Evolutionary conservation across 2,329 filamentous ascomycete genomes (phyloP).

Genomic region (Trichophaea hybrida): DNA sequence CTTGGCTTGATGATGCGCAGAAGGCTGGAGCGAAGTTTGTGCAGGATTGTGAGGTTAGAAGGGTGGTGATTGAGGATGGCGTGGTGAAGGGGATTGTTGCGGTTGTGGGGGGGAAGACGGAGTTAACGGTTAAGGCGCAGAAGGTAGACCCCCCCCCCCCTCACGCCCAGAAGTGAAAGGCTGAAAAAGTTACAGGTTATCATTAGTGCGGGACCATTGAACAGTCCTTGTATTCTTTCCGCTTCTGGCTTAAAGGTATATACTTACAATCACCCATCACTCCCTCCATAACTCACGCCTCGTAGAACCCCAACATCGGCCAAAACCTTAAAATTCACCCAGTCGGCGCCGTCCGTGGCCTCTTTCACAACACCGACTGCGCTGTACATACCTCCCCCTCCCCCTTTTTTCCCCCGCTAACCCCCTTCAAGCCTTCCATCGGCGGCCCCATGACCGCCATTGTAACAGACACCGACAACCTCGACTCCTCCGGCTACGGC

Average conservation of each 20-base stretch:
- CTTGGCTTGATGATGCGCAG: constrained; percentile 66
- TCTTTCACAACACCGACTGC: constrained; percentile 49
- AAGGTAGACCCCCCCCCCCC: constrained; percentile 5
- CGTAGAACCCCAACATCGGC: constrained; percentile 62
- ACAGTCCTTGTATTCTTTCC: constrained; percentile 57
- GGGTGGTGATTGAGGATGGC: background rate
- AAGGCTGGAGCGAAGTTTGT: constrained; percentile 64
- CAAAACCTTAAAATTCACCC: constrained; percentile 72
- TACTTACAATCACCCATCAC: background rate
- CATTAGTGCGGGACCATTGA: constrained; percentile 49
- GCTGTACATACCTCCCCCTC: too few species aligned
- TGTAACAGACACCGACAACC: constrained; percentile 62
- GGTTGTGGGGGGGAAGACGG: background rate
- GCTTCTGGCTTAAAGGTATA: constrained; percentile 6
- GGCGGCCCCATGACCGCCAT: constrained; percentile 66
- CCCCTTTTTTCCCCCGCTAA: too few species aligned
- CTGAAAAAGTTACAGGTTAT: constrained; percentile 6
- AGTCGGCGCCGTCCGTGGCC: constrained; percentile 44
- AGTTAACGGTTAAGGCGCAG: background rate
- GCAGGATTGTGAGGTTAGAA: constrained; percentile 42
- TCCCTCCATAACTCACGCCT: constrained; percentile 5
- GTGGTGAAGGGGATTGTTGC: constrained; percentile 45
- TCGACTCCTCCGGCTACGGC: constrained; percentile 68
- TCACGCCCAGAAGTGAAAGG: too few species aligned
- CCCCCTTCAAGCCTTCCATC: constrained; percentile 54